A percentile compares a stretch with the other conserved stretches of the same genome.
phyloP scores from a whole-genome alignment of 108 stramenopile species.

The Skeletonema potamos region DNA sequence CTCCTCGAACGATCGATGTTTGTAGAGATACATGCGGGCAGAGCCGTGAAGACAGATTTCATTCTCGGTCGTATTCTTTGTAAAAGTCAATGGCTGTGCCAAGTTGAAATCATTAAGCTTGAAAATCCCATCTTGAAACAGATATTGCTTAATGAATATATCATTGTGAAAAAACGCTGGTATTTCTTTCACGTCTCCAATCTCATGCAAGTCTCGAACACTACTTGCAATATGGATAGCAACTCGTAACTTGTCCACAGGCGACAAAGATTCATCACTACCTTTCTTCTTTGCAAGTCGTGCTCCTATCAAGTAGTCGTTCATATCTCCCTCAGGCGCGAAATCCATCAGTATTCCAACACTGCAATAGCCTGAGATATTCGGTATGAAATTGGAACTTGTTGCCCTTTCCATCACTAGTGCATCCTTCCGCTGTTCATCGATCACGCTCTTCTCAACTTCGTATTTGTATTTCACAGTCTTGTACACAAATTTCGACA shows the following conservation, averaged over 20 bases:
- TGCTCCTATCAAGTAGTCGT: slow-evolving; percentile 16
- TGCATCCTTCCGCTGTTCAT: slow-evolving; percentile 41
- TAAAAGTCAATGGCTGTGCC: slow-evolving; percentile 29
- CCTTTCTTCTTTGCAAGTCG: slow-evolving; percentile 5
- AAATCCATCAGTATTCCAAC: slow-evolving; percentile 44
- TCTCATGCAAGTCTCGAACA: slow-evolving; percentile 53
- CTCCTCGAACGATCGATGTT: neutral
- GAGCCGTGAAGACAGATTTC: neutral
- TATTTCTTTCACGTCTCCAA: no score
- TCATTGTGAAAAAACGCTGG: slow-evolving; percentile 57
- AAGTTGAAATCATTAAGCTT: slow-evolving; percentile 33
- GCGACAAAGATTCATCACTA: neutral
- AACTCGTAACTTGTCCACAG: slow-evolving; percentile 6
- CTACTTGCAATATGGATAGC: slow-evolving; percentile 45
- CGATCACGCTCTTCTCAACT: neutral
- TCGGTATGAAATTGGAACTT: slow-evolving; percentile 27
- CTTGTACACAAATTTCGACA: slow-evolving; percentile 39
- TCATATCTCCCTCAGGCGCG: slow-evolving; percentile 47
- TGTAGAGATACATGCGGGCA: no score
- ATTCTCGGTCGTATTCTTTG: slow-evolving; percentile 18
- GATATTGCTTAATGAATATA: slow-evolving; percentile 48
- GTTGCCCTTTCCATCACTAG: slow-evolving; percentile 29
- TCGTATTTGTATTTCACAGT: slow-evolving; percentile 19
- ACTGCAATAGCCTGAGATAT: slow-evolving; percentile 40
- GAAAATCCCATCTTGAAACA: slow-evolving; percentile 25